These are phyloP conservation scores for Brasilioporus rufonigricans DNA, from an alignment of 768 basidiomycete genomes.

Conservation along the genomic window DNA sequence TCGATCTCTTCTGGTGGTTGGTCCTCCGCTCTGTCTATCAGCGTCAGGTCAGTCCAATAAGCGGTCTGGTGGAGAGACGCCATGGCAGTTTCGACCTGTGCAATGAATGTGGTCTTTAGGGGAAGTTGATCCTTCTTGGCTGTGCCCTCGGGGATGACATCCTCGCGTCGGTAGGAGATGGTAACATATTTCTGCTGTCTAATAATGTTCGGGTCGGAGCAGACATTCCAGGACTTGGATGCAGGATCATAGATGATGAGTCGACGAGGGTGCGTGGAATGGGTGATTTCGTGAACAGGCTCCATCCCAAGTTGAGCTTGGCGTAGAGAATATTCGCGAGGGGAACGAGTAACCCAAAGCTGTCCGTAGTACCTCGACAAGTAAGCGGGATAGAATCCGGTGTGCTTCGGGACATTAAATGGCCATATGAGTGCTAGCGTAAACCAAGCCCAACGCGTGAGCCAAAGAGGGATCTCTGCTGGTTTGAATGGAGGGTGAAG, in stretches of 20 bases:
- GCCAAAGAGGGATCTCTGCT: conserved; percentile 7
- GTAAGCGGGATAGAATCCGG: conserved; percentile 16
- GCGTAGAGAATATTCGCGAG: conserved; percentile 22
- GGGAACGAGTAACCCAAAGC: conserved; percentile 23
- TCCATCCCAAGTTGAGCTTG: background rate
- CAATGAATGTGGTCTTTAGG: conserved; percentile 1
- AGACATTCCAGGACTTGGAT: background rate
- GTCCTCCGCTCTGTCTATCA: no score
- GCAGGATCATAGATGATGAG: conserved; percentile 14
- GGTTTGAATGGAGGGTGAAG: background rate
- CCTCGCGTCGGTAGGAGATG: conserved; percentile 17
- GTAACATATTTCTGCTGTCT: conserved; percentile 16
- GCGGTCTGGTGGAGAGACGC: conserved; percentile 10
- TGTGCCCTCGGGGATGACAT: background rate
- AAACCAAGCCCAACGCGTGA: conserved; percentile 17
- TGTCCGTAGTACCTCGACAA: conserved; percentile 20
- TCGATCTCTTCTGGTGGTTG: no score
- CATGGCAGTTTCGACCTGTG: background rate
- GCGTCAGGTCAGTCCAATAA: no score
- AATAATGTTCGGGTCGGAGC: background rate
- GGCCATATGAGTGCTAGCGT: conserved; percentile 18
- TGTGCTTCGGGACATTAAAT: background rate
- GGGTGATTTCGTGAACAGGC: conserved; percentile 7
- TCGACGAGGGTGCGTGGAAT: conserved; percentile 12
- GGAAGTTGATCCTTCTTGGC: background rate